Percentiles rank a stretch among this genome's conserved stretches.
Evolutionary conservation across 2,329 filamentous ascomycete species (phyloP).

Genomic region (Dothidotthia symphoricarpi): DNA sequence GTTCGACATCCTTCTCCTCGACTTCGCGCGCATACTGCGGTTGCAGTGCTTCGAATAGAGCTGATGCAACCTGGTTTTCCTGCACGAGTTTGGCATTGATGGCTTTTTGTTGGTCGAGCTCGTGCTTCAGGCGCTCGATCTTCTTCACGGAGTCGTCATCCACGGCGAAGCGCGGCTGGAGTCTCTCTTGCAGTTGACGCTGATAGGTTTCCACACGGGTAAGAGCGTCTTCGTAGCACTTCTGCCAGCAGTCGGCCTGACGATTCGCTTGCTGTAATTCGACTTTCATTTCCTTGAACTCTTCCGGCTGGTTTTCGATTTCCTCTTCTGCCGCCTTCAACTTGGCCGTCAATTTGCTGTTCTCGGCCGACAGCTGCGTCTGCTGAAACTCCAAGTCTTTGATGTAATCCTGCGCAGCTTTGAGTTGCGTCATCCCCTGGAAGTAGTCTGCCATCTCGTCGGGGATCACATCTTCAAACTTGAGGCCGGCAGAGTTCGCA

Average conservation of each 20-base stretch:
- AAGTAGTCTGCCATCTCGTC: conserved; percentile 12
- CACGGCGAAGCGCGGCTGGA: conserved; percentile 3
- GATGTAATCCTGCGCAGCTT: conserved; percentile 15
- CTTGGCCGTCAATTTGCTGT: conserved; percentile 5
- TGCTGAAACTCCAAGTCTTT: conserved; percentile 15
- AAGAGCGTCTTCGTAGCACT: conserved; percentile 5
- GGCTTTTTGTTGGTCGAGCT: conserved; percentile 7
- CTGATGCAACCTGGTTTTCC: conserved; percentile 9
- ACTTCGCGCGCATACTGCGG: neutral
- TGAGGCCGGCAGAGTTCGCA: conserved; percentile 12
- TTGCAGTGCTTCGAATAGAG: conserved; percentile 1
- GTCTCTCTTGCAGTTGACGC: conserved; percentile 5
- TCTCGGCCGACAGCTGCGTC: conserved; percentile 7
- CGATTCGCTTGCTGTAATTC: conserved; percentile 18
- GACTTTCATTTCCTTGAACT: conserved; percentile 13
- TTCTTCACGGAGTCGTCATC: conserved; percentile 3
- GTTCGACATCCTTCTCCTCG: neutral
- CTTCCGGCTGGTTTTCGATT: conserved; percentile 13
- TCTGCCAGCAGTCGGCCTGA: conserved; percentile 12
- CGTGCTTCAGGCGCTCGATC: conserved; percentile 9
- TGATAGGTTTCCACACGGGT: conserved; percentile 16
- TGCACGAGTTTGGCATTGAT: conserved; percentile 10
- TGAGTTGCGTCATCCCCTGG: conserved; percentile 11
- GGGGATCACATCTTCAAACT: conserved; percentile 16
- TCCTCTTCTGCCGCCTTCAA: conserved; percentile 15